Conservation (phyloP, 345 rosid species). For the Eucalyptus curtisii region DNA sequence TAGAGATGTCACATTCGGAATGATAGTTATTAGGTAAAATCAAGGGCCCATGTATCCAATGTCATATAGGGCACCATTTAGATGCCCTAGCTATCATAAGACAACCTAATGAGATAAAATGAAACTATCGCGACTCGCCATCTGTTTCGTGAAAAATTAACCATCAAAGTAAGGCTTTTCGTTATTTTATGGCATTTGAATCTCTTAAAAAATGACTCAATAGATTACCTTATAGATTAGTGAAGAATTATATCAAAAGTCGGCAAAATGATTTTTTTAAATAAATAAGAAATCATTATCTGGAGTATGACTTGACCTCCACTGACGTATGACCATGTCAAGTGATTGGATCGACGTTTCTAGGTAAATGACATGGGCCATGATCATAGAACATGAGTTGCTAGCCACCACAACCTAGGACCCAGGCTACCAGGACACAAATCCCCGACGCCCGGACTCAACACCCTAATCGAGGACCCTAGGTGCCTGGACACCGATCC, state of each 20-base stretch:
- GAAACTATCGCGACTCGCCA: fast-evolving
- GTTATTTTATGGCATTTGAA: not conserved
- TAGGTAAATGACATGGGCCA: not conserved
- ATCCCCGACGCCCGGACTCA: not conserved
- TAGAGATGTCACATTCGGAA: not conserved
- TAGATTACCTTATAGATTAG: not conserved
- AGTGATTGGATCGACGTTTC: not conserved
- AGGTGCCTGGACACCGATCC: not conserved
- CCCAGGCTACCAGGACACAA: not conserved
- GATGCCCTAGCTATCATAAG: not conserved
- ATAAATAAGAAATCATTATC: not conserved
- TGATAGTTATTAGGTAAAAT: not conserved
- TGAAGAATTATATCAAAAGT: not conserved
- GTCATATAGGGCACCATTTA: not conserved
- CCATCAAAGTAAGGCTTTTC: not conserved
- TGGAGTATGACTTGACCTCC: not conserved
- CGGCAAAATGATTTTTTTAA: not conserved
- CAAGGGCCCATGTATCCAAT: not conserved
- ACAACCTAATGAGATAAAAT: not conserved
- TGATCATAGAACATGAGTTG: not conserved
- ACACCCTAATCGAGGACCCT: not conserved
- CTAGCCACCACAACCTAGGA: not conserved
- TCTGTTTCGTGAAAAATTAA: not conserved
- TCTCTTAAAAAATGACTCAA: not conserved
- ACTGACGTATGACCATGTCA: not conserved